Base-by-base conservation (phyloP, 164 flowering plant genomes). In the Stephania japonica region DNA sequence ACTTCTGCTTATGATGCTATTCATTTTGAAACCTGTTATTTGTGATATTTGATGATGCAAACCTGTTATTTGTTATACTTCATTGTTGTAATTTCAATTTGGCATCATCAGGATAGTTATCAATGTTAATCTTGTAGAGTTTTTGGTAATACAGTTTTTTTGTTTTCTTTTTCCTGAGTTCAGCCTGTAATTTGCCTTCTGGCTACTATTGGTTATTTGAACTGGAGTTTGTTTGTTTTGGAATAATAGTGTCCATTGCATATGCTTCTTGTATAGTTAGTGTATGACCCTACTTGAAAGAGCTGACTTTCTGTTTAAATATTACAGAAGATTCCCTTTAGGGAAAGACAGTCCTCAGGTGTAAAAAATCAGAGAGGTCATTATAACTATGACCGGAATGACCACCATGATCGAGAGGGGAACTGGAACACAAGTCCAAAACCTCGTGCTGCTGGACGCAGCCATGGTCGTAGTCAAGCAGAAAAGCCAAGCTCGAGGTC, bases 381-480 rank as follows among this genome's bases (percentile, higher is more conserved):
- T 69, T 85, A 85, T 80, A 85, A 80, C 74, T 77, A 86, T 77
- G 95, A 90, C 64, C 85, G 91, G 75, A 84, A 76, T 80, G 95
- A 90, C 47, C 84, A 85, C 78, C 83, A 85, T 76, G 97, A 92
- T 32, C 90, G 95, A 82, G 99, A 93, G 71, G 90, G 94, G 64
- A 92, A 79, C 75, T 92, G 97, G 98, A 92, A 87, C 75, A 23
- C 49, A 56, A 86, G 74, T 72, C 76, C 90, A 26, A 96, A 87
- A 81, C 32, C 90, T 11, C 85, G 95, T 70, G 80, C 84, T 74
- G 44, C 82, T 64, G 89, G 87, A 5, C 91, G 97, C 42, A 79
- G 71, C 73, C 87, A 91, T 62, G 81, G 79, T 50, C 93, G 94
- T 53, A 87, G 9, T 76, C 97, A 86, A 73, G 71, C 80, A 72